Evolutionary conservation across 2,329 filamentous ascomycete genomes (phyloP).

Genomic region (Colletotrichum zoysiae): DNA sequence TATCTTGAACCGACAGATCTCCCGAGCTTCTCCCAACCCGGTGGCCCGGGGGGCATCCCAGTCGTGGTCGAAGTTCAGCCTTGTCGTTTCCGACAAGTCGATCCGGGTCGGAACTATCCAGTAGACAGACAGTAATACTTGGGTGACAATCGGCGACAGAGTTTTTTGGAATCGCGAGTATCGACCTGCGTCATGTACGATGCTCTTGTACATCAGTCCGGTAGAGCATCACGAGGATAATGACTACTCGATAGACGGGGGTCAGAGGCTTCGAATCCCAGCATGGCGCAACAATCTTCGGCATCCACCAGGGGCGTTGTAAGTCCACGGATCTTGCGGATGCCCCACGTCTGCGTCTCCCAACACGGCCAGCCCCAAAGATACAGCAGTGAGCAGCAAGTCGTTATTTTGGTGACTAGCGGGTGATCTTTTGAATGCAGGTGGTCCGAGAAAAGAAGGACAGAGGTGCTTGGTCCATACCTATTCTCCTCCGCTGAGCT

Average conservation of each 20-base stretch:
- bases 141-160: background rate
- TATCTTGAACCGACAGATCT: conserved; percentile 33
- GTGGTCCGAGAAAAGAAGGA: conserved; percentile 11
- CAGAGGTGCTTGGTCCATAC: background rate
- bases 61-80: conserved; percentile 26
- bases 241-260: background rate
- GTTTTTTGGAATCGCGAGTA: background rate
- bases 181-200: background rate
- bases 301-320: background rate
- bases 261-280: background rate
- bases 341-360: background rate
- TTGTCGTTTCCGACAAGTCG: conserved; percentile 24
- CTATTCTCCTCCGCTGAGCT: conserved; percentile 25
- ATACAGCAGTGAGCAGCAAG: conserved; percentile 2
- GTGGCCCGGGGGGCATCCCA: conserved; percentile 23
- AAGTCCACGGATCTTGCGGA: conserved; percentile 16
- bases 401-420: conserved; percentile 9
- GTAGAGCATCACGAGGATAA: conserved; percentile 8
- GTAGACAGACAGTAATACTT: background rate
- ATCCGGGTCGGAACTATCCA: conserved; percentile 7
- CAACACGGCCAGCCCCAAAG: background rate
- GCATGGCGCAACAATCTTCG: background rate
- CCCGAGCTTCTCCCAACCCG: conserved; percentile 9
- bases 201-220: background rate
- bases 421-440: conserved; percentile 15